These are phyloP conservation scores for Bipolaris victoriae DNA, from an alignment of 2,329 filamentous ascomycete species.

Conservation along the genomic window DNA sequence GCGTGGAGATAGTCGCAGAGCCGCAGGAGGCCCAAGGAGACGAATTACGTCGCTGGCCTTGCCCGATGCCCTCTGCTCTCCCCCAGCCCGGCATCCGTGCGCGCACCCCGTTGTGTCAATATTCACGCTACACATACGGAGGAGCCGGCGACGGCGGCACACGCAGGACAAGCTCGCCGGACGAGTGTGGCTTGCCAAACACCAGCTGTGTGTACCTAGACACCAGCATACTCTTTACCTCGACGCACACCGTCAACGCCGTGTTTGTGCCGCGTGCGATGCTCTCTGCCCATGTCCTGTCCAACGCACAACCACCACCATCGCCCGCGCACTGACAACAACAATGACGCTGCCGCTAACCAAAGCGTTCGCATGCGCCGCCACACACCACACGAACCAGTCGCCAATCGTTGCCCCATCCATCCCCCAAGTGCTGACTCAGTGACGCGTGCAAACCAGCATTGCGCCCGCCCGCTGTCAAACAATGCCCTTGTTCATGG, in stretches of 20 bases:
- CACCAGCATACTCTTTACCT: too few relatives aligned
- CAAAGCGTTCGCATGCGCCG: constrained; percentile 21
- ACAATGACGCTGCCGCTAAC: constrained; percentile 22
- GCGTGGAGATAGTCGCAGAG: constrained; percentile 22
- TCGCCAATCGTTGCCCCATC: constrained; percentile 21
- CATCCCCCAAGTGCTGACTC: constrained; percentile 1
- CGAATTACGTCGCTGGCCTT: constrained; percentile 20
- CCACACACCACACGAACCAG: constrained; percentile 14
- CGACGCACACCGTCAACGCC: too few relatives aligned
- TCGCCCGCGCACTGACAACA: constrained; percentile 5
- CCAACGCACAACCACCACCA: neutral
- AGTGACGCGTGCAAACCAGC: neutral
- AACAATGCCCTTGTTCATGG: neutral
- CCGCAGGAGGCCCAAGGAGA: constrained; percentile 19
- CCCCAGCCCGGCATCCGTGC: constrained; percentile 16
- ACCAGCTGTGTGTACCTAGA: too few relatives aligned
- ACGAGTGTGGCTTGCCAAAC: too few relatives aligned
- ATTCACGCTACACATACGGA: neutral
- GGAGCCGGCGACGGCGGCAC: too few relatives aligned
- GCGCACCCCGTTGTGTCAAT: constrained; percentile 5
- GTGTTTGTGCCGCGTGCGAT: neutral
- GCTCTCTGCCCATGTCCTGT: neutral
- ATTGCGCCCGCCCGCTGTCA: neutral
- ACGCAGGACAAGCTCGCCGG: too few relatives aligned
- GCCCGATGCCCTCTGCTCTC: neutral